Conservation (phyloP, 768 basidiomycete genomes). For the Suillus occidentalis region DNA sequence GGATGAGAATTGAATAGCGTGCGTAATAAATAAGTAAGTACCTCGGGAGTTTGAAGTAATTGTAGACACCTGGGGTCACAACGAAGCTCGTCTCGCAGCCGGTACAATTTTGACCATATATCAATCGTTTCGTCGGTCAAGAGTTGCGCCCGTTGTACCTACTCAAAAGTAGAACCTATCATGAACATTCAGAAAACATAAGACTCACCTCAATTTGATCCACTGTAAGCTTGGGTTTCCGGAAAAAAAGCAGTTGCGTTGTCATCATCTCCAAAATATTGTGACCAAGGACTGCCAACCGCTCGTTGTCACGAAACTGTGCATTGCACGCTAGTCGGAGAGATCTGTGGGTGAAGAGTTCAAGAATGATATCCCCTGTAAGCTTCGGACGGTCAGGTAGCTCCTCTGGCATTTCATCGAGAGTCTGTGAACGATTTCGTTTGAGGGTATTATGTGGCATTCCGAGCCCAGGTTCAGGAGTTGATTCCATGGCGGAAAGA, state of each 20-base stretch:
- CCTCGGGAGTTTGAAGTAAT: conserved; percentile 35
- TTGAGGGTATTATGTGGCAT: conserved; percentile 34
- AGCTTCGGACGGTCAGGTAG: conserved; percentile 50
- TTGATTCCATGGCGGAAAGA: conserved; percentile 34
- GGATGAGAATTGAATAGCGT: conserved; percentile 15
- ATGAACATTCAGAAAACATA: conserved; percentile 8
- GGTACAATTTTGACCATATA: conserved; percentile 40
- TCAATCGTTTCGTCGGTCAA: conserved; percentile 35
- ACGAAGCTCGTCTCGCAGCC: conserved; percentile 33
- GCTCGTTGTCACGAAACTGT: conserved; percentile 56
- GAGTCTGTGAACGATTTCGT: conserved; percentile 35
- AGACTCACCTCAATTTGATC: conserved; percentile 52
- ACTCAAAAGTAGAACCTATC: conserved; percentile 11
- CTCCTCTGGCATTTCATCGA: conserved; percentile 23
- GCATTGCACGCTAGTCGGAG: conserved; percentile 45
- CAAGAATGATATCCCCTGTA: conserved; percentile 55
- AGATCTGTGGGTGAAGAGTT: conserved; percentile 71
- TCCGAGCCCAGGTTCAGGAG: conserved; percentile 25
- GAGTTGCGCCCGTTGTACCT: conserved; percentile 26
- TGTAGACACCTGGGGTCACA: conserved; percentile 31
- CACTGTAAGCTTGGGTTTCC: conserved; percentile 49
- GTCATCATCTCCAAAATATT: conserved; percentile 47
- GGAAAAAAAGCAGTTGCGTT: conserved; percentile 47
- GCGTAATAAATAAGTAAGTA: conserved; percentile 28
- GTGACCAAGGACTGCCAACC: conserved; percentile 52